Evolutionary conservation across 1,284 basidiomycete species (phyloP).

Genomic region (Ustilago tritici): DNA sequence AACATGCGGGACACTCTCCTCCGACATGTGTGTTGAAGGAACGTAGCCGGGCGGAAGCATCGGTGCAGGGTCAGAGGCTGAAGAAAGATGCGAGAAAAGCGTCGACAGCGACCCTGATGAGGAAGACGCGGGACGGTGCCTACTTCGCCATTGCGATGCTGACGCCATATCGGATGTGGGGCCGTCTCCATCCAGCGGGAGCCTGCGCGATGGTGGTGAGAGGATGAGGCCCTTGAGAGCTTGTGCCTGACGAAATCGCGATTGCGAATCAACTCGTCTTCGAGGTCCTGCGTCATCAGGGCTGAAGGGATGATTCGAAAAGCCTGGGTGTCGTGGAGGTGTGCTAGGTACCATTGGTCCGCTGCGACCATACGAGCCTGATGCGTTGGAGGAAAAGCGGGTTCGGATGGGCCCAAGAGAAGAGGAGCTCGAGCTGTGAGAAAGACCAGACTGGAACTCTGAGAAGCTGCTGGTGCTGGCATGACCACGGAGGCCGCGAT

Average conservation of each 20-base stretch:
- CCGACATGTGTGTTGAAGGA: slow-evolving; percentile 37
- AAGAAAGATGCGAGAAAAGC: slow-evolving; percentile 51
- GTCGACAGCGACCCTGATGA: slow-evolving; percentile 48
- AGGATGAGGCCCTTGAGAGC: slow-evolving; percentile 47
- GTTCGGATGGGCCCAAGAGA: slow-evolving; percentile 50
- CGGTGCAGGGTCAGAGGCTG: slow-evolving; percentile 45
- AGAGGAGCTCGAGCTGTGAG: slow-evolving; percentile 40
- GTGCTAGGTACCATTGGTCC: slow-evolving; percentile 37
- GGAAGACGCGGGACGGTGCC: slow-evolving; percentile 48
- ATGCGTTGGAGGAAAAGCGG: slow-evolving; percentile 37
- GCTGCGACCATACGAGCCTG: slow-evolving; percentile 37
- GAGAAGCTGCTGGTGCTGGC: slow-evolving; percentile 53
- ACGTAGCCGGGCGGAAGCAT: slow-evolving; percentile 41
- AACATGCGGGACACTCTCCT: slow-evolving; percentile 36
- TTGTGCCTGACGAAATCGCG: slow-evolving; percentile 50
- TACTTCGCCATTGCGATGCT: slow-evolving; percentile 26
- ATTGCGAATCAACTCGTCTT: slow-evolving; percentile 44
- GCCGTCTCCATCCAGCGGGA: slow-evolving; percentile 43
- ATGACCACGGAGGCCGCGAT: slow-evolving; percentile 37
- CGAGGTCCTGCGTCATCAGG: slow-evolving; percentile 34
- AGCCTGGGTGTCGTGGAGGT: slow-evolving; percentile 36
- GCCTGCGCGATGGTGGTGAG: slow-evolving; percentile 43
- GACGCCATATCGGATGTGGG: slow-evolving; percentile 28
- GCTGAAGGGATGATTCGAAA: slow-evolving; percentile 37
- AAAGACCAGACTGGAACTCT: slow-evolving; percentile 40